Percentiles rank a stretch among this genome's conserved stretches.
Conservation (phyloP, 2,329 filamentous ascomycete species). For the Diaporthe amygdali region DNA sequence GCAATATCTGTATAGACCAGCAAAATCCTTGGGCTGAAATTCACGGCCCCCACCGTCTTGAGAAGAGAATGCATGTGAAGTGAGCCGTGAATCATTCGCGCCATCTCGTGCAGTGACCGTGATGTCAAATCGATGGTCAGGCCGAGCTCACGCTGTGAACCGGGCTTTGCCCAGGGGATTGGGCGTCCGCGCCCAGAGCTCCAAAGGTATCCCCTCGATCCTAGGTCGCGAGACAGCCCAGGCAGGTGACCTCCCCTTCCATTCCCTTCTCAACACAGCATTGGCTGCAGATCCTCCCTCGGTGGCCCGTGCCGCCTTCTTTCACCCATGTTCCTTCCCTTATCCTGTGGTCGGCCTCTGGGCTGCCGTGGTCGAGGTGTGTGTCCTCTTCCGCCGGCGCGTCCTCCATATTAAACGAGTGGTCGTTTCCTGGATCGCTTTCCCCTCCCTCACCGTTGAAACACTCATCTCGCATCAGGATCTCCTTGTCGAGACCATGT, state of each 20-base stretch:
- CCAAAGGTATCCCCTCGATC: neutral
- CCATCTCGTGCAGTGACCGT: neutral
- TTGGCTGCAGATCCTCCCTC: constrained; percentile 65
- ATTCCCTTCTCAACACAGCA: constrained; percentile 71
- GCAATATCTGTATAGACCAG: neutral
- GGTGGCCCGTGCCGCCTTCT: constrained; percentile 46
- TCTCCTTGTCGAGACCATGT: neutral
- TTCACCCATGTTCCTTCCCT: constrained; percentile 37
- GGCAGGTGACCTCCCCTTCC: constrained; percentile 70
- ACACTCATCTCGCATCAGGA: constrained; percentile 20
- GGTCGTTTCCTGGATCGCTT: constrained; percentile 27
- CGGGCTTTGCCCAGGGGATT: neutral
- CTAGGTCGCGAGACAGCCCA: constrained; percentile 58
- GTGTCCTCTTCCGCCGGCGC: constrained; percentile 32
- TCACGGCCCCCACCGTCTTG: neutral
- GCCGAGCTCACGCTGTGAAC: neutral
- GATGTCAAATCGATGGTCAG: neutral
- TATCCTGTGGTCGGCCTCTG: constrained; percentile 14
- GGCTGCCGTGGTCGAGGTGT: constrained; percentile 16
- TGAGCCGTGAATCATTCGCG: neutral
- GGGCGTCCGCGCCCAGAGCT: neutral
- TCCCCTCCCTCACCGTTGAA: constrained; percentile 16
- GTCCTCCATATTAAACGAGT: constrained; percentile 58
- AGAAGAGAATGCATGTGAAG: neutral
- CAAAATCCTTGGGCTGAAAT: neutral